Percentiles rank a stretch among this genome's conserved stretches.
Conservation (phyloP, 805 yeast genomes). For the Lipomyces sp. region DNA sequence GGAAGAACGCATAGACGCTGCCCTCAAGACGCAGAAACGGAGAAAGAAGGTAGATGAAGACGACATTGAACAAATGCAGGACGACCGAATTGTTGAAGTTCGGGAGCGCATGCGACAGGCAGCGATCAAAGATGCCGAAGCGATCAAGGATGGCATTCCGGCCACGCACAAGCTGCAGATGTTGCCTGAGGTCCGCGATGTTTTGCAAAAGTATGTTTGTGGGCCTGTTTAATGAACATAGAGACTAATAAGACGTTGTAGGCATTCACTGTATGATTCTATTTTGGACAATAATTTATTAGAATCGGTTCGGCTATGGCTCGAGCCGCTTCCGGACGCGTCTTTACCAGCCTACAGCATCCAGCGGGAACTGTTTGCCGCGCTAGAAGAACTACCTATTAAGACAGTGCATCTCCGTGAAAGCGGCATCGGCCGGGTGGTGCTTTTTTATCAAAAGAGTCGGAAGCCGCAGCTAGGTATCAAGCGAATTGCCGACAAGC, state of each 20-base stretch:
- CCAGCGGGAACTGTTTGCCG: constrained; percentile 80
- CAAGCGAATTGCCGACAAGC: constrained; percentile 84
- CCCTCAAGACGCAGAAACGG: constrained; percentile 63
- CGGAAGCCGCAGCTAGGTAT: constrained; percentile 85
- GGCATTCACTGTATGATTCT: constrained; percentile 82
- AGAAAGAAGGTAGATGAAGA: constrained; percentile 81
- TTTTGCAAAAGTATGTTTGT: constrained; percentile 59
- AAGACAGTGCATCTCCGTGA: constrained; percentile 95
- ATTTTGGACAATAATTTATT: constrained; percentile 90
- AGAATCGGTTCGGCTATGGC: constrained; percentile 94
- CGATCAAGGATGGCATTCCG: constrained; percentile 63
- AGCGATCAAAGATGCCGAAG: constrained; percentile 58
- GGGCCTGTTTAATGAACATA: too few relatives aligned
- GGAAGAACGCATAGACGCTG: constrained; percentile 79
- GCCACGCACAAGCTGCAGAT: constrained; percentile 79
- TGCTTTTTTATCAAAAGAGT: constrained; percentile 89
- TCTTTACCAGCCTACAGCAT: constrained; percentile 97
- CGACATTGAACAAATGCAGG: constrained; percentile 93
- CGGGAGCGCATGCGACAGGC: constrained; percentile 87
- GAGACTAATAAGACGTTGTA: not conserved
- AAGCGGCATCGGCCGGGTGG: constrained; percentile 89
- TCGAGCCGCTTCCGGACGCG: constrained; percentile 97
- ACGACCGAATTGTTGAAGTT: constrained; percentile 79
- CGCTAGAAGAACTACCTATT: constrained; percentile 80
- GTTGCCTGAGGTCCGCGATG: constrained; percentile 75